Percentiles rank a stretch among this genome's conserved stretches.
These are phyloP conservation scores for Peltaster fructicola DNA, from an alignment of 2,329 filamentous ascomycete species.

Conservation along the genomic window DNA sequence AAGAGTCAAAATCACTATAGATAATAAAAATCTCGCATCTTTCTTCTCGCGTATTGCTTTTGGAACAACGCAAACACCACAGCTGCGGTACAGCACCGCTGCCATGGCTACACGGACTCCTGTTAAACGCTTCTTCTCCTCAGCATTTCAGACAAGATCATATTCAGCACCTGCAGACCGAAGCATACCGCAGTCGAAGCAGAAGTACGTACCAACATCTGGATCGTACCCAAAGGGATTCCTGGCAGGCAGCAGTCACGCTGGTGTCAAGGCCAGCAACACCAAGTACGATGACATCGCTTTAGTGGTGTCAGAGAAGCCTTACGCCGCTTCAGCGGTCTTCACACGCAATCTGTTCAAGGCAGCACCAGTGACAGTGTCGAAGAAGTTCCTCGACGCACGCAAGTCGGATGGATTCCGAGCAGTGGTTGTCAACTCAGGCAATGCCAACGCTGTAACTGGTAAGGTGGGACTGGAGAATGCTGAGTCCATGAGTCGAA, in stretches of 20 bases:
- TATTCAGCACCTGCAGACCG: slow-evolving; percentile 44
- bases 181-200: slow-evolving; percentile 58
- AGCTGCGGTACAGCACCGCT: too few relatives aligned
- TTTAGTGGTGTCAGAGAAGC: slow-evolving; percentile 67
- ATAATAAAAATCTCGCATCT: too few relatives aligned
- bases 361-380: slow-evolving; percentile 83
- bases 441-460: slow-evolving; percentile 93
- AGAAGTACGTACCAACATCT: slow-evolving; percentile 71
- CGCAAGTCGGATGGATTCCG: slow-evolving; percentile 53
- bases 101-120: slow-evolving; percentile 9
- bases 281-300: slow-evolving; percentile 82
- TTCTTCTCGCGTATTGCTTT: too few relatives aligned
- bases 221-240: slow-evolving; percentile 88
- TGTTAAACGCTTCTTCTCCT: slow-evolving; percentile 12
- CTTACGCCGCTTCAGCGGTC: slow-evolving; percentile 75
- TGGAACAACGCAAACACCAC: too few relatives aligned
- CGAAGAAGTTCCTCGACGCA: slow-evolving; percentile 44
- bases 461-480: slow-evolving; percentile 79
- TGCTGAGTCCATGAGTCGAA: slow-evolving; percentile 64
- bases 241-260: slow-evolving; percentile 67
- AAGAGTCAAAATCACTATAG: too few relatives aligned
- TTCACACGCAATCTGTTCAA: slow-evolving; percentile 99
- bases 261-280: slow-evolving; percentile 86
- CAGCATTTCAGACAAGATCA: slow-evolving; percentile 24
- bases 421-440: slow-evolving; percentile 82